These are phyloP conservation scores for Xerocomus nothofagi DNA, from an alignment of 1,284 basidiomycete species.

Conservation along the genomic window DNA sequence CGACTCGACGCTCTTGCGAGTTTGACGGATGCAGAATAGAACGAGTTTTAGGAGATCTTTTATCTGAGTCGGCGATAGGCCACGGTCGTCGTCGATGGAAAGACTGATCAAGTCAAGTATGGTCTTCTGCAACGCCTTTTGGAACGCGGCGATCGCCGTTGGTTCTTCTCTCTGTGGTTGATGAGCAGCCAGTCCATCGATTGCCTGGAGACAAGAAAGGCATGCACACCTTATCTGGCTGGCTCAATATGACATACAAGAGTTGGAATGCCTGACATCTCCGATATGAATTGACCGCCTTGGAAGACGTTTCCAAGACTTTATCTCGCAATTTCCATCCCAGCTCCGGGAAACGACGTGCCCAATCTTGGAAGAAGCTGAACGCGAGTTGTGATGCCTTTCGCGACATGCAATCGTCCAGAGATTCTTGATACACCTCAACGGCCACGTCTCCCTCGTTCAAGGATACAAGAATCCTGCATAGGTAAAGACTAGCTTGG, in stretches of 20 bases:
- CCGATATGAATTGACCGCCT: constrained; percentile 74
- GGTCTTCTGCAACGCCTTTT: constrained; percentile 43
- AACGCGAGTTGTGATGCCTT: constrained; percentile 79
- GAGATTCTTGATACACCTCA: constrained; percentile 63
- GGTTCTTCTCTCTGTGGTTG: constrained; percentile 26
- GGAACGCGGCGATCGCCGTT: constrained; percentile 50
- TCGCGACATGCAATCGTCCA: constrained; percentile 77
- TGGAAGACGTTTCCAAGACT: constrained; percentile 53
- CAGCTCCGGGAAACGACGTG: constrained; percentile 63
- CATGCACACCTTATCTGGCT: constrained; percentile 38
- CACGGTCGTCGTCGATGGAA: constrained; percentile 50
- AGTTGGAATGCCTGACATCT: constrained; percentile 76
- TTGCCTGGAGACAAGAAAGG: neutral
- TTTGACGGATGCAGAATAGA: constrained; percentile 65
- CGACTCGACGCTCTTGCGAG: constrained; percentile 43
- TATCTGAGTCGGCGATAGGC: constrained; percentile 65
- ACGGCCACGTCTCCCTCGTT: constrained; percentile 47
- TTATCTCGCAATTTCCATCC: constrained; percentile 70
- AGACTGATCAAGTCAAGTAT: constrained; percentile 53
- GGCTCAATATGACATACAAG: constrained; percentile 64
- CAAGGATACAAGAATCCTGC: constrained; percentile 54
- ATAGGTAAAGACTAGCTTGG: constrained; percentile 73
- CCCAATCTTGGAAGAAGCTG: constrained; percentile 79
- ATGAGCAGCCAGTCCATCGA: constrained; percentile 1
- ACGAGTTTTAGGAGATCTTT: constrained; percentile 82